Base-by-base conservation (phyloP, 2,329 filamentous ascomycete species). In the Pseudogymnoascus sp. region DNA sequence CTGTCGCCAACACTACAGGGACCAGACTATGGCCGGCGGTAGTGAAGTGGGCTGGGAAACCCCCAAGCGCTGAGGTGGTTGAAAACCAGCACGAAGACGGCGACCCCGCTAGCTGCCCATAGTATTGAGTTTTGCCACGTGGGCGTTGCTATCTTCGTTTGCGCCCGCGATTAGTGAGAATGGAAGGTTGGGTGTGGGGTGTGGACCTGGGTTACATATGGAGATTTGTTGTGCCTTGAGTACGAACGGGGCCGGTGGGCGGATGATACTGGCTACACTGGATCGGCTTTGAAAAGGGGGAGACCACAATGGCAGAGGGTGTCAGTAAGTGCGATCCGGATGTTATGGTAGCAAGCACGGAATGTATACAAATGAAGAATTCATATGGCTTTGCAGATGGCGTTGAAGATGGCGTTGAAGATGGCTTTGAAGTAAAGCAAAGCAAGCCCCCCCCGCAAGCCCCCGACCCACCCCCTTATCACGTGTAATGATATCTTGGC, bases 41-140 rank as follows among this genome's bases (percentile, higher is more conserved):
- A 15, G 50, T 56, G 50, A 56, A 56, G 50, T 56, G 50, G 50
- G 50, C 29, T 11, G 50, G 50, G 50, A 56, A 56, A 17, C 50
- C 50, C 33, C 50, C 50, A 5, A 56, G 50, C 50, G 5, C 50
- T 21, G 50, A 35, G 7, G 50, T 56, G 6, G 17, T 33, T 19
- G 29, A 56, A 19, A 56, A 56, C n/a, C 50, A 21, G 50, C 17
- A 6, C 29, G 17, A 56, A 56, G 10, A 4, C 21, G 50, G 10
- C 10, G 5, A 19, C 29, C 29, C 29, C 10, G 29, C 29, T 7
- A 33, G 50, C n/a, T 33, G 10, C 29, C 50, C 29, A 21, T 56
- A 56, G 29, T 19, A 19, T 56, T 17, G 10, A 21, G 35, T 56
- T 21, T 7, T 13, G 11, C 29, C n/a, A 35, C 9, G 50, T 33